Evolutionary conservation across 345 rosid species (phyloP), one percentile per base, ranked within the genome.

Genomic region (Salix brachista): DNA sequence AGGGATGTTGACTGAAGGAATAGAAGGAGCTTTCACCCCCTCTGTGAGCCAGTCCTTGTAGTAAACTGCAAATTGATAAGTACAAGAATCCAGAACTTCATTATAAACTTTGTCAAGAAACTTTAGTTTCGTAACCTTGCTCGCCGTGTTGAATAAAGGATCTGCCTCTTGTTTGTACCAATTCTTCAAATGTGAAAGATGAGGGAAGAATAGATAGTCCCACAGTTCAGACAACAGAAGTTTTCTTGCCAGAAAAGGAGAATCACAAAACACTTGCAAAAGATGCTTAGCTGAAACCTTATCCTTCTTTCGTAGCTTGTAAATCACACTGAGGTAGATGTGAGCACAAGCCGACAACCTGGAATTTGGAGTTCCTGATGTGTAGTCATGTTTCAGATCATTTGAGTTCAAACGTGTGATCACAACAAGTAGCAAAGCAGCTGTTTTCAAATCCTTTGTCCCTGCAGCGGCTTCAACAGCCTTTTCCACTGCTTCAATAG

Each of bases 11-110:
- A 91, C 76, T 0, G 83, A 80, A 80, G 94, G 94, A 72, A 89
- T 34, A 5, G 88, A 36, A 39, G 94, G 90, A 80, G 80, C 86
- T 81, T 88, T 90, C 41, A 84, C 52, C 9, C 88, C 88, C 66
- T 82, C 91, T 7, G 86, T 78, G 60, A 91, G 89, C 94, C 94
- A 89, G 65, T 86, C 89, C 87, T 82, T 88, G 89, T 89, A 91
- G 85, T 91, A 91, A 75, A 68, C 78, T 74, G 92, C 90, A 75
- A 89, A 82, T 71, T 84, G 90, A 44, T 60, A 77, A 72, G 94
- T 91, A 30, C 88, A 88, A 5, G 88, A 86, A 81, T 91, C 90
- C 78, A 91, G 73, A 75, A 77, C 83, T 79, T 88, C 90, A 78
- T 85, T 81, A 32, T 85, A 89, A 66, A 82, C 85, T 83, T 87